A percentile compares a stretch with the other conserved stretches of the same genome.
Evolutionary conservation across 495 filamentous ascomycete species (phyloP).

Genomic region (Hypoxylon fuscum): DNA sequence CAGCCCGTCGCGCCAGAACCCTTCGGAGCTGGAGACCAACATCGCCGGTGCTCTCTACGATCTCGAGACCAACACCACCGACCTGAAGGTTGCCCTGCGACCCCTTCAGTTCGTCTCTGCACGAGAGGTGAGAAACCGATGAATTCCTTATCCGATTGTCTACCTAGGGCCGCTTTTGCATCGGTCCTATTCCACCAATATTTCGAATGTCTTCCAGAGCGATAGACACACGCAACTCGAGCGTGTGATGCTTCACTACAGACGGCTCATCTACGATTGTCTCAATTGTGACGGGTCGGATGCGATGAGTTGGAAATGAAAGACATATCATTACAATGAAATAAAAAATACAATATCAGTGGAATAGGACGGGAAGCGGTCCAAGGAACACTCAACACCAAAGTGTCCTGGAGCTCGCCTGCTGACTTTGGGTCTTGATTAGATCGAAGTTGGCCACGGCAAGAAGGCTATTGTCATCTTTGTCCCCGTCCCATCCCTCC

Average conservation of each 20-base stretch:
- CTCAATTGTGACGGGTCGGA: constrained; percentile 18
- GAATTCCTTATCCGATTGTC: constrained; percentile 32
- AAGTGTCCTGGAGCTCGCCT: constrained; percentile 67
- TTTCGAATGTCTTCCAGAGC: constrained; percentile 24
- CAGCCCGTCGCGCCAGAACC: constrained; percentile 91
- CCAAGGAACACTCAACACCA: constrained; percentile 54
- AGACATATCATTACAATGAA: constrained; percentile 45
- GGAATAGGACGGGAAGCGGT: constrained; percentile 78
- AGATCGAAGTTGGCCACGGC: constrained; percentile 99
- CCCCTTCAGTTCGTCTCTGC: constrained; percentile 98
- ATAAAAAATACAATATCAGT: constrained; percentile 46
- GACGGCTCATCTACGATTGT: constrained; percentile 29
- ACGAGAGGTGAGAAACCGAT: constrained; percentile 86
- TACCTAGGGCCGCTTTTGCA: constrained; percentile 41
- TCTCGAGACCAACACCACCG: constrained; percentile 95
- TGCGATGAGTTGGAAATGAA: constrained; percentile 23
- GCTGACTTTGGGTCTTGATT: constrained; percentile 71
- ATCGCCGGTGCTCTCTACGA: constrained; percentile 97
- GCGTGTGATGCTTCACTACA: constrained; percentile 17
- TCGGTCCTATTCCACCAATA: constrained; percentile 52
- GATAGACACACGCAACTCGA: constrained; percentile 21
- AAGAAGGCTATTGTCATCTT: constrained; percentile 99
- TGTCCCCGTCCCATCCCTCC: constrained; percentile 96
- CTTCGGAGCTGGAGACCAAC: constrained; percentile 92
- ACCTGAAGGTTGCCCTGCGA: constrained; percentile 90